Evolutionary conservation across 2,329 filamentous ascomycete genomes (phyloP).

Genomic region (Penicillium sp.): DNA sequence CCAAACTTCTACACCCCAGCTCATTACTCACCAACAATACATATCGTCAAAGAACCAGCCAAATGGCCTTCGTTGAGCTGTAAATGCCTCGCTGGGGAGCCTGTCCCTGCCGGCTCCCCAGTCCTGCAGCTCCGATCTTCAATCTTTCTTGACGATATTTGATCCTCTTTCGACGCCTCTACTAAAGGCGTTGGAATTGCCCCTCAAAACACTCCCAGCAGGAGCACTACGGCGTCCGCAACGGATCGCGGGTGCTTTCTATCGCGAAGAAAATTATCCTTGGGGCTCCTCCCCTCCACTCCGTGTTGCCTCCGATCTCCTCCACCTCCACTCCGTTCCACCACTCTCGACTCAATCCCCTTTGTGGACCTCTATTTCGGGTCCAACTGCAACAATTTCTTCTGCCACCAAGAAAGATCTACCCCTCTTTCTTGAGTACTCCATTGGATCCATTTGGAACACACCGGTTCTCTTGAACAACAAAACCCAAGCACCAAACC

Average conservation of each 20-base stretch:
- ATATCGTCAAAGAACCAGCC: slow-evolving; percentile 71
- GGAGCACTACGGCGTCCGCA: slow-evolving; percentile 38
- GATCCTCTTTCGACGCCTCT: slow-evolving; percentile 51
- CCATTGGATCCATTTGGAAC: background rate
- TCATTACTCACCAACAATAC: slow-evolving; percentile 20
- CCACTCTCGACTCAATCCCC: slow-evolving; percentile 7
- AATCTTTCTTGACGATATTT: slow-evolving; percentile 53
- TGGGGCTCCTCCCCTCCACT: slow-evolving; percentile 15
- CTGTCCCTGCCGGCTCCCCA: slow-evolving; percentile 60
- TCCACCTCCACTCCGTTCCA: slow-evolving; percentile 17
- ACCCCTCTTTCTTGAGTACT: background rate
- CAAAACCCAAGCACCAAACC: slow-evolving; percentile 3
- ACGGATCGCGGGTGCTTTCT: slow-evolving; percentile 39
- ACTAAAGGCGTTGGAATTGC: slow-evolving; percentile 60
- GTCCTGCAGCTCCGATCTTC: slow-evolving; percentile 79
- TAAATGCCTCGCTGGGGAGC: slow-evolving; percentile 81
- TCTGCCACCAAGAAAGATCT: background rate
- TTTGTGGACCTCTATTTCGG: slow-evolving; percentile 1
- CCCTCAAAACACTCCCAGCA: slow-evolving; percentile 40
- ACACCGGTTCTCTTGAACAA: background rate
- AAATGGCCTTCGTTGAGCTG: slow-evolving; percentile 78
- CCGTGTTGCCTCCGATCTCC: slow-evolving; percentile 13
- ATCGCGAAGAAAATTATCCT: slow-evolving; percentile 17
- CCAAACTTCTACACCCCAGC: slow-evolving; percentile 16
- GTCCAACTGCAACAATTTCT: background rate